Conservation (phyloP, 192 early-diverging fungal genomes). For the Diversispora epigaea region DNA sequence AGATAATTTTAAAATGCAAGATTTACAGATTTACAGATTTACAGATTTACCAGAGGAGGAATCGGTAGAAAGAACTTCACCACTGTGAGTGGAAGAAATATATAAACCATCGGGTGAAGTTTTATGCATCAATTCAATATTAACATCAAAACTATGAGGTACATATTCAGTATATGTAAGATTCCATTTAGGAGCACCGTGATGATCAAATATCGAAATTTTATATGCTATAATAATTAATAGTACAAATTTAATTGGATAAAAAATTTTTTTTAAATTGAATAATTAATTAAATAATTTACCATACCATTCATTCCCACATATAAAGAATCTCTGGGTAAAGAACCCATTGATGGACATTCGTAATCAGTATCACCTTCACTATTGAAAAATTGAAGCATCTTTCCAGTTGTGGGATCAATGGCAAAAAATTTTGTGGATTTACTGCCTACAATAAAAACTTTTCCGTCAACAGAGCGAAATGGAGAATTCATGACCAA, state of each 20-base stretch:
- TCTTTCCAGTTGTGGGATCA: conserved; percentile 63
- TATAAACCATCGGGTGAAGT: conserved; percentile 35
- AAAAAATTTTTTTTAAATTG: background rate
- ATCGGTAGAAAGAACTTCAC: conserved; percentile 40
- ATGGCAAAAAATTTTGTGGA: conserved; percentile 66
- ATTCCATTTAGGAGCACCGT: conserved; percentile 38
- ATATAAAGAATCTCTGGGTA: conserved; percentile 40
- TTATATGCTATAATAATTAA: conserved; percentile 49
- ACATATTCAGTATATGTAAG: conserved; percentile 48
- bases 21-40: no score
- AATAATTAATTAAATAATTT: background rate
- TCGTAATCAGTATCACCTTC: conserved; percentile 35
- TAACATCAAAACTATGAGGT: conserved; percentile 39
- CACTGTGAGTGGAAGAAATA: conserved; percentile 40
- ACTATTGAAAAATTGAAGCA: conserved; percentile 59
- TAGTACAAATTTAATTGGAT: background rate
- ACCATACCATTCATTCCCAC: conserved; percentile 44
- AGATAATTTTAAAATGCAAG: background rate
- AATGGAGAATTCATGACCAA: conserved; percentile 64
- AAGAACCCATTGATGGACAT: conserved; percentile 16
- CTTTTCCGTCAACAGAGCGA: conserved; percentile 49
- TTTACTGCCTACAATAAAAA: conserved; percentile 67
- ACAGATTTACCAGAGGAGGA: conserved; percentile 35
- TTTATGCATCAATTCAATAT: conserved; percentile 23
- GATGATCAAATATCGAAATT: conserved; percentile 54